phyloP scores from a whole-genome alignment of 768 basidiomycete species.

The Macrolepiota fuliginosa region DNA sequence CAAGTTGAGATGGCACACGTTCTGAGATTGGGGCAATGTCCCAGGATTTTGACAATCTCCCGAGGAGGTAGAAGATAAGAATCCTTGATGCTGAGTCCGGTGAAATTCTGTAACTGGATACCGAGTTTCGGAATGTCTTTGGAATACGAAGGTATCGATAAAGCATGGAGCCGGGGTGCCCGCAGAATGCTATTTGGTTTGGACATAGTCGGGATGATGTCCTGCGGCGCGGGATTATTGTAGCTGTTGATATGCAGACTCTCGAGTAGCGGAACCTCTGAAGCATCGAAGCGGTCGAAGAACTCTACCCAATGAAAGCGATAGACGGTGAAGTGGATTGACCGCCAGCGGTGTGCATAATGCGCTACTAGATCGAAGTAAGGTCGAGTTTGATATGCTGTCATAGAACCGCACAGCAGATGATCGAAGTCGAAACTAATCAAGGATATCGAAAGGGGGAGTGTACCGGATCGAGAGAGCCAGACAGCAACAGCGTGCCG shows the following conservation, averaged over 20 bases:
- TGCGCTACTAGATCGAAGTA: not conserved
- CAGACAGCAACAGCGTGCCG: not conserved
- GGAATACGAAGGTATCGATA: not conserved
- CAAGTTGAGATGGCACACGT: not conserved
- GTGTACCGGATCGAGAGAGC: not conserved
- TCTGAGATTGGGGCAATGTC: not conserved
- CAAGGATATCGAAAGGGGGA: not conserved
- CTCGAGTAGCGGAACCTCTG: not conserved
- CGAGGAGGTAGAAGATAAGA: not conserved
- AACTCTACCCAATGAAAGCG: not conserved
- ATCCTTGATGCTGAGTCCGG: not conserved
- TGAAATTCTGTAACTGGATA: not conserved
- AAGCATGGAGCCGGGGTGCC: not conserved
- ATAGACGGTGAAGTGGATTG: not conserved
- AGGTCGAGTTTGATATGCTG: not conserved
- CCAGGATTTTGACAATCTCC: not conserved
- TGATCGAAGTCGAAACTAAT: not conserved
- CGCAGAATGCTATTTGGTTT: not conserved
- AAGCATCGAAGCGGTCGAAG: not conserved
- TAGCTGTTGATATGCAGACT: not conserved
- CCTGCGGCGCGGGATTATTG: not conserved
- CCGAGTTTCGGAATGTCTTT: not conserved
- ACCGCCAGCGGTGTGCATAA: not conserved
- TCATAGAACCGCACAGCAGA: too few species aligned
- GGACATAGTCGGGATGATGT: not conserved